Evolutionary conservation across 768 basidiomycete genomes (phyloP), one percentile per base, ranked within the genome.

Genomic region (Strobilomyces confusus): DNA sequence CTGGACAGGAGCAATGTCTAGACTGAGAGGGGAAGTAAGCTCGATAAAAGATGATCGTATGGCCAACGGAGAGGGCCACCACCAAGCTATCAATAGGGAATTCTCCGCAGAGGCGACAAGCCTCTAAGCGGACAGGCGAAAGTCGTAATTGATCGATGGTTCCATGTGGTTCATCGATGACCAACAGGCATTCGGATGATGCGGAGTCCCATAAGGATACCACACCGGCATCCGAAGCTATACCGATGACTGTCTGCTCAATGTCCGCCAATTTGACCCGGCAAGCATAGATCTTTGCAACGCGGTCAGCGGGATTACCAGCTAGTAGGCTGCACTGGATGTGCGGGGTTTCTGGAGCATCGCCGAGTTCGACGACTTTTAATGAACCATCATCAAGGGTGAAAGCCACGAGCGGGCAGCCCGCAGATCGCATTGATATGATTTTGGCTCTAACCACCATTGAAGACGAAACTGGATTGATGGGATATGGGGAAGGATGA

Each of bases 131-230:
- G 11, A 84, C 74, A 14, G 81, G 76, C 5, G 78, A 77, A 45
- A 94, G 69, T 23, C 81, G 78, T n/a, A 95, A 61, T 48, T 78
- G 73, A 48, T 73, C 80, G 63, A 92, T 72, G 12, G 71, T 66
- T 2, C 84, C 87, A 53, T 78, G 78, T 0, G 77, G 71, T 12
- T 83, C 81, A 47, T 86, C 83, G 33, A 91, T 65, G 46, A 83
- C 73, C 49, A 77, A 72, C 37, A 91, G 77, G 54, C 83, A 82
- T 57, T 84, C 84, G 12, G 79, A 77, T 7, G 82, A 82, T n/a
- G 70, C 60, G 9, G 76, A 81, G 61, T 92, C 88, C 90, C 89
- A 92, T 13, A 92, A 60, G 0, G 90, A 87, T 20, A 92, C 74
- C 11, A 80, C 73, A 11, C 90, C 89, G 1, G 79, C 75, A 47